Conservation (phyloP, 495 filamentous ascomycete genomes). For the Acidiella bohemica region DNA sequence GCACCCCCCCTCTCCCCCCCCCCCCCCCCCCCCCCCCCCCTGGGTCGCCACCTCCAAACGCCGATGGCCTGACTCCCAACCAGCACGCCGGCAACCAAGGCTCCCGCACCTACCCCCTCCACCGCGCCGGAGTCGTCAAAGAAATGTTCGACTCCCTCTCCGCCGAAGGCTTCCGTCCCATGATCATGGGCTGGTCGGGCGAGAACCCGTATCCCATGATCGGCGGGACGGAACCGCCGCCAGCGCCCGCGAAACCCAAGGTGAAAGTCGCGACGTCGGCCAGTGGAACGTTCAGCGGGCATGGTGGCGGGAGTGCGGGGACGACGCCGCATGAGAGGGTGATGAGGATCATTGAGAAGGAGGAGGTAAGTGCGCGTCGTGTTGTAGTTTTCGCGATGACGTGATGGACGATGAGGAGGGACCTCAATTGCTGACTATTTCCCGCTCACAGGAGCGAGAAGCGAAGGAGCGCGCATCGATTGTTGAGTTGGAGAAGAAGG, state of each 20-base stretch:
- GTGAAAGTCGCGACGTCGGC: constrained; percentile 4
- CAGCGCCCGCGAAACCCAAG: constrained; percentile 12
- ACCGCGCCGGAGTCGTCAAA: constrained; percentile 5
- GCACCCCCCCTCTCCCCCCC: background rate
- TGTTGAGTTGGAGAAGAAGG: too few species aligned
- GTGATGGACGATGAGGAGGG: too few species aligned
- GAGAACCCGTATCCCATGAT: constrained; percentile 21
- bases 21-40: background rate
- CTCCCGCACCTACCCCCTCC: constrained; percentile 15
- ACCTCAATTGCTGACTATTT: too few species aligned
- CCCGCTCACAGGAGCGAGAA: too few species aligned
- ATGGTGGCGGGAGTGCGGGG: constrained; percentile 2
- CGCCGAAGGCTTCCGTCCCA: constrained; percentile 13
- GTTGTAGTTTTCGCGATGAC: too few species aligned
- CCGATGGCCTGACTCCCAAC: background rate
- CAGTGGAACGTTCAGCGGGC: constrained; percentile 8
- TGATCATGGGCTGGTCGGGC: constrained; percentile 14
- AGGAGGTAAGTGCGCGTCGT: too few species aligned
- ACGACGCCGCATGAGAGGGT: constrained; percentile 17
- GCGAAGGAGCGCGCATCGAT: too few species aligned
- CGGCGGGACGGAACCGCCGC: constrained; percentile 12
- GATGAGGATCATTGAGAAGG: constrained; percentile 17
- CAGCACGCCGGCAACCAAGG: constrained; percentile 17
- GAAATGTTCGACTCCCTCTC: constrained; percentile 19
- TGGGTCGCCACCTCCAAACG: background rate